phyloP scores from a whole-genome alignment of 1,284 basidiomycete species.

The Trichosporon sp. region DNA sequence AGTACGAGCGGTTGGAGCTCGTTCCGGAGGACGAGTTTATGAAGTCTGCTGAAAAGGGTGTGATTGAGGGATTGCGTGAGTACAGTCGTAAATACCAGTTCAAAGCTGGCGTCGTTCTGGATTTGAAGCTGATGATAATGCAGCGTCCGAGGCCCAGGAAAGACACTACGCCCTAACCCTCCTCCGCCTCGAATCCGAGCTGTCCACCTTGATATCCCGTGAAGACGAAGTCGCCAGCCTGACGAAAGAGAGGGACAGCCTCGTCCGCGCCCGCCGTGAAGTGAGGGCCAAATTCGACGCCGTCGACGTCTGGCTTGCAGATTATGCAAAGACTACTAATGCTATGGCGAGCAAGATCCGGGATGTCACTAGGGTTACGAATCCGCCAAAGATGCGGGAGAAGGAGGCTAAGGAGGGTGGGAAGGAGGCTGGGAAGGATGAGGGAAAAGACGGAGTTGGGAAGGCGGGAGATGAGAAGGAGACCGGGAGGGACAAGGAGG shows the following conservation, averaged over 20 bases:
- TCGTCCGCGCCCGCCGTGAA: constrained; percentile 37
- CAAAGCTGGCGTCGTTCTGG: too few relatives aligned
- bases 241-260: constrained; percentile 33
- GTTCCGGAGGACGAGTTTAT: constrained; percentile 25
- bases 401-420: not conserved
- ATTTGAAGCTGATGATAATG: constrained; percentile 13
- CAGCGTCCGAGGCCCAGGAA: constrained; percentile 21
- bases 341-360: constrained; percentile 28
- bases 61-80: constrained; percentile 30
- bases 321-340: constrained; percentile 31
- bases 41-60: constrained; percentile 11
- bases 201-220: constrained; percentile 32
- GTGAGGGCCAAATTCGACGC: constrained; percentile 35
- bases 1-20: constrained; percentile 30
- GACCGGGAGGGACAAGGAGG: too few relatives aligned
- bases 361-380: constrained; percentile 19
- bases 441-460: not conserved
- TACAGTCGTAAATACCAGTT: too few relatives aligned
- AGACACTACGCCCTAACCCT: constrained; percentile 33
- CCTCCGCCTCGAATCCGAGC: constrained; percentile 35
- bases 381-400: not conserved
- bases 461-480: too few relatives aligned
- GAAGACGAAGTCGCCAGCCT: constrained; percentile 29
- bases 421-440: not conserved
- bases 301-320: constrained; percentile 31